A percentile compares a stretch with the other conserved stretches of the same genome.
phyloP scores from a whole-genome alignment of 192 early-diverging fungal species.

The Umbelopsis isabellina region DNA sequence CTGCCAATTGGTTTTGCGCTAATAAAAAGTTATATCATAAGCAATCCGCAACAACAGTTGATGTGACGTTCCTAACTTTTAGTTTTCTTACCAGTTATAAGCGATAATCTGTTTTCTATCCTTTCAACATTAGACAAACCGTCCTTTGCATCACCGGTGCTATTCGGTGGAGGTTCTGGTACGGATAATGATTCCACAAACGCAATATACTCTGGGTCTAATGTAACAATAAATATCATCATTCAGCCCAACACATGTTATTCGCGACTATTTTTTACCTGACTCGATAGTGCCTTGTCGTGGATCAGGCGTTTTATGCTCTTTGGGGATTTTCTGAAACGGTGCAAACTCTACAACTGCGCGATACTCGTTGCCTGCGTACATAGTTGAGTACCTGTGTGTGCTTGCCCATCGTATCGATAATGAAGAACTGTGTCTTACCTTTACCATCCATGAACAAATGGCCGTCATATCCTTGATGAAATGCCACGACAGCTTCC shows the following conservation, averaged over 20 bases:
- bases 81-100: slow-evolving; percentile 33
- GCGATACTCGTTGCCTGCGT: slow-evolving; percentile 65
- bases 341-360: slow-evolving; percentile 83
- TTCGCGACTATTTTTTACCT: slow-evolving; percentile 43
- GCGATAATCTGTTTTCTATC: slow-evolving; percentile 41
- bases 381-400: not conserved
- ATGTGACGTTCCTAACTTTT: not conserved
- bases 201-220: slow-evolving; percentile 76
- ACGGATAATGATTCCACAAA: slow-evolving; percentile 67
- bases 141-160: slow-evolving; percentile 39
- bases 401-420: too few species aligned
- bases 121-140: slow-evolving; percentile 57
- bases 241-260: not conserved
- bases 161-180: slow-evolving; percentile 34
- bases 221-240: not conserved
- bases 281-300: slow-evolving; percentile 78
- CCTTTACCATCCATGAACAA: slow-evolving; percentile 70
- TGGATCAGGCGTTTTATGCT: slow-evolving; percentile 63
- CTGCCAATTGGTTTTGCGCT: slow-evolving; percentile 42
- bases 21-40: not conserved
- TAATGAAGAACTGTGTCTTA: slow-evolving; percentile 21
- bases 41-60: not conserved
- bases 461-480: slow-evolving; percentile 77
- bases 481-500: slow-evolving; percentile 73
- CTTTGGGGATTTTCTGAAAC: slow-evolving; percentile 73